These are phyloP conservation scores for Dactylellina leptospora DNA, from an alignment of 2,329 filamentous ascomycete species.

Conservation along the genomic window DNA sequence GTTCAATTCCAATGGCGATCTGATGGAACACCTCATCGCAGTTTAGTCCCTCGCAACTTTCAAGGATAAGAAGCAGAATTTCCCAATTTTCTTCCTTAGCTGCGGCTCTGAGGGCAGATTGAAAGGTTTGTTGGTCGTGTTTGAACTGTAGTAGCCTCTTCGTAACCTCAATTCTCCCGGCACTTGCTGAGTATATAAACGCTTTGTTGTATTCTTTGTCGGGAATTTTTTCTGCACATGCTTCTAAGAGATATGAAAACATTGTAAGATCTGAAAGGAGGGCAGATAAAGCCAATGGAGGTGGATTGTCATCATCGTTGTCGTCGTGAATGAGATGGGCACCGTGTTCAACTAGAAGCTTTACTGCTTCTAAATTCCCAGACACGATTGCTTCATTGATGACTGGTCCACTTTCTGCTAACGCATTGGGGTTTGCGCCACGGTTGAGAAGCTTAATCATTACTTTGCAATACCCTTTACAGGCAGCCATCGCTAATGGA, in stretches of 20 bases:
- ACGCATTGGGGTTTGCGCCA: slow-evolving; percentile 61
- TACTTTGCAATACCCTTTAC: slow-evolving; percentile 60
- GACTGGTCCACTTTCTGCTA: slow-evolving; percentile 58
- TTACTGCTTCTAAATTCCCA: slow-evolving; percentile 61
- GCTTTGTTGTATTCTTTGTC: slow-evolving; percentile 61
- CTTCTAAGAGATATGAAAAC: slow-evolving; percentile 61
- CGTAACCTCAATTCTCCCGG: slow-evolving; percentile 61
- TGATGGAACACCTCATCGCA: slow-evolving; percentile 60
- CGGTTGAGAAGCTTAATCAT: slow-evolving; percentile 61
- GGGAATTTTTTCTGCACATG: slow-evolving; percentile 61
- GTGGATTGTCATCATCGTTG: slow-evolving; percentile 53
- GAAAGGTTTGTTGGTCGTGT: slow-evolving; percentile 59
- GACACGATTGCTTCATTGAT: slow-evolving; percentile 62
- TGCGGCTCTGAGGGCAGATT: slow-evolving; percentile 59
- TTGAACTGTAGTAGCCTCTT: slow-evolving; percentile 61
- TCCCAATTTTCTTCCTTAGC: slow-evolving; percentile 61
- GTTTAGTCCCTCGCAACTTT: slow-evolving; percentile 58
- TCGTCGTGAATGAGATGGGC: slow-evolving; percentile 60
- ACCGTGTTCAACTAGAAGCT: slow-evolving; percentile 61
- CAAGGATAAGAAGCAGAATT: slow-evolving; percentile 59
- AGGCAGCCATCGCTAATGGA: slow-evolving; percentile 61
- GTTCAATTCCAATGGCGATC: slow-evolving; percentile 59
- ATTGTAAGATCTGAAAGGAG: slow-evolving; percentile 61
- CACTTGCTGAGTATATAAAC: slow-evolving; percentile 60
- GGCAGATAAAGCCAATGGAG: slow-evolving; percentile 61